These are phyloP conservation scores for Alternaria sp. DNA, from an alignment of 2,329 filamentous ascomycete species.

Conservation along the genomic window DNA sequence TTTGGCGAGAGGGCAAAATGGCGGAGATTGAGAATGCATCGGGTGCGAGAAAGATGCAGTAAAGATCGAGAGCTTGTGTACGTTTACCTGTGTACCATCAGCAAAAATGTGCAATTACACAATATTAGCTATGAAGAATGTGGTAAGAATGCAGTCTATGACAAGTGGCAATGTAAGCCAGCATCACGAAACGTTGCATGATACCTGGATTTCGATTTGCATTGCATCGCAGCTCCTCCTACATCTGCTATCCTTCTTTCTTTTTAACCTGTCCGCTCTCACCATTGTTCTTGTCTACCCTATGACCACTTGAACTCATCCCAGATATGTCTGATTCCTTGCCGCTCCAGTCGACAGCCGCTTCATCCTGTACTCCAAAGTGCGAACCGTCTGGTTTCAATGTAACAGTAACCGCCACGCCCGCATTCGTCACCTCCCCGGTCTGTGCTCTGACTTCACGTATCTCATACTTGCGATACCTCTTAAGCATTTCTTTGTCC, in stretches of 20 bases:
- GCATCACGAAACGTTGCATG: not conserved
- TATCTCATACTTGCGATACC: too few relatives aligned
- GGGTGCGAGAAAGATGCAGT: conserved; percentile 20
- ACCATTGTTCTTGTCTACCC: too few relatives aligned
- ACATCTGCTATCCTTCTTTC: too few relatives aligned
- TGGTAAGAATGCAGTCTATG: too few relatives aligned
- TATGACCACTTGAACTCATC: too few relatives aligned
- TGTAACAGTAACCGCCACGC: not conserved
- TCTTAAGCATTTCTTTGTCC: not conserved
- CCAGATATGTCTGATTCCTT: too few relatives aligned
- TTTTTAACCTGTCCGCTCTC: too few relatives aligned
- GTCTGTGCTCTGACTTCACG: not conserved
- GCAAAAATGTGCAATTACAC: not conserved
- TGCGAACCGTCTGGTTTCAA: too few relatives aligned
- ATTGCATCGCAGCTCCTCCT: too few relatives aligned
- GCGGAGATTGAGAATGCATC: conserved; percentile 18
- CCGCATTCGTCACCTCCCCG: not conserved
- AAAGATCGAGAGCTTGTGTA: not conserved
- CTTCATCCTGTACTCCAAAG: not conserved
- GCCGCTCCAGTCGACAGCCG: not conserved
- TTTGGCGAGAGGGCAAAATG: conserved; percentile 27
- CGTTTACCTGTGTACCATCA: not conserved
- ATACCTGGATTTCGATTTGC: too few relatives aligned
- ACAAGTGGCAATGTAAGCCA: too few relatives aligned
- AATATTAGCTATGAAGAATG: too few relatives aligned